Evolutionary conservation across 2,329 filamentous ascomycete species (phyloP), one percentile per base, ranked within the genome.

Genomic region (Sporothrix pseudoabietina): DNA sequence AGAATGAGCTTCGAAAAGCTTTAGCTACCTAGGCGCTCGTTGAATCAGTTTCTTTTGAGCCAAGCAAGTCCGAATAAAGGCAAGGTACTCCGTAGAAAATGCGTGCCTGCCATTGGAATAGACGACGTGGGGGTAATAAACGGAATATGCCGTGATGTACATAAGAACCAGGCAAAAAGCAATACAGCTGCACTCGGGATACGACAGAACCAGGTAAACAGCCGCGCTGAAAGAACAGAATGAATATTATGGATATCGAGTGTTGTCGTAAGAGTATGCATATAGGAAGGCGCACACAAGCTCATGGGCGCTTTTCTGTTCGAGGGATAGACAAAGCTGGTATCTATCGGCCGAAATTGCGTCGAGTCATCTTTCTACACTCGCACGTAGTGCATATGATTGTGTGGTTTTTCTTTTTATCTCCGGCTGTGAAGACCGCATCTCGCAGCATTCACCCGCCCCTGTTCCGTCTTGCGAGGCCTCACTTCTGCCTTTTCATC

Each of bases 271-370:
- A 30, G 3, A 16, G 55, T 59, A 59, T 59, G 55, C 55, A 59
- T 26, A 59, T 35, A 54, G 19, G 8, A 19, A 35, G 55, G 55
- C 30, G 55, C 19, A 66, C 22, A 47, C 39, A 47, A 66, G 61
- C 61, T 66, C 61, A 30, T 44, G 22, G 61, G 32, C 61, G 61
- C 61, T 66, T 47, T 66, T 22, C 61, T 66, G 39, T 47, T 30
- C 59, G 7, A 9, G 61, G 61, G 12, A n/a, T 47, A 66, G 61
- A 66, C 32, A 12, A 44, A 8, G 7, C 39, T 39, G 39, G n/a
- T 19, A 49, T 49, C 44, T 49, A 49, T 49, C 44, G 44, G 44
- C 44, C 44, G 44, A 6, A 44, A 3, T 9, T 49, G 44, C 2
- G 44, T 49, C 14, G 44, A 49, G 44, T 49, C 44, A 49, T 49